These are phyloP conservation scores for Metahyphopichia silvanorum DNA, from an alignment of 805 yeast genomes.

Conservation along the genomic window DNA sequence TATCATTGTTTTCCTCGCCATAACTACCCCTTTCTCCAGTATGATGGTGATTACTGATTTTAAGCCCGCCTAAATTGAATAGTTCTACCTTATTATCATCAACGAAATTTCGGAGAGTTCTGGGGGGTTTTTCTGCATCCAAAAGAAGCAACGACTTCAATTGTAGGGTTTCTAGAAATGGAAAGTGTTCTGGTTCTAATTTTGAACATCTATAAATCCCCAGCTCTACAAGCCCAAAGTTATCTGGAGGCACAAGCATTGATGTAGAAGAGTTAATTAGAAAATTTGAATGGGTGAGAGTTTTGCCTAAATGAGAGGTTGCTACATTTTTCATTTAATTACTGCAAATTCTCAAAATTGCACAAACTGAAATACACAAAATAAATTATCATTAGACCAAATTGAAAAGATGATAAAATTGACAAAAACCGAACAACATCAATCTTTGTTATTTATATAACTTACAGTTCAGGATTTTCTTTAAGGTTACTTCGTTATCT, in stretches of 20 bases:
- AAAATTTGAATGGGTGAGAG: no score
- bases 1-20: slow-evolving; percentile 7
- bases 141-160: slow-evolving; percentile 68
- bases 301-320: no score
- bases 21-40: slow-evolving; percentile 15
- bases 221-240: slow-evolving; percentile 86
- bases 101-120: slow-evolving; percentile 64
- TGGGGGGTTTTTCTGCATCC: slow-evolving; percentile 83
- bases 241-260: slow-evolving; percentile 91
- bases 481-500: no score
- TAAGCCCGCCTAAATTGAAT: slow-evolving; percentile 42
- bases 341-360: no score
- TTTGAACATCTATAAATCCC: slow-evolving; percentile 80
- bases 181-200: slow-evolving; percentile 69
- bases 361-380: no score
- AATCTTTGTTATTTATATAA: no score
- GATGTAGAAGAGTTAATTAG: neutral
- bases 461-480: no score
- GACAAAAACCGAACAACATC: no score
- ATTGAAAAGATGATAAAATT: no score
- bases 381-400: no score
- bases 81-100: slow-evolving; percentile 53
- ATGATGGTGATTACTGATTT: slow-evolving; percentile 35
- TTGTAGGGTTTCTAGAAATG: slow-evolving; percentile 72
- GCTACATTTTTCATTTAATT: no score